Evolutionary conservation across 2,329 filamentous ascomycete genomes (phyloP).

Genomic region (Aureobasidium sp.): DNA sequence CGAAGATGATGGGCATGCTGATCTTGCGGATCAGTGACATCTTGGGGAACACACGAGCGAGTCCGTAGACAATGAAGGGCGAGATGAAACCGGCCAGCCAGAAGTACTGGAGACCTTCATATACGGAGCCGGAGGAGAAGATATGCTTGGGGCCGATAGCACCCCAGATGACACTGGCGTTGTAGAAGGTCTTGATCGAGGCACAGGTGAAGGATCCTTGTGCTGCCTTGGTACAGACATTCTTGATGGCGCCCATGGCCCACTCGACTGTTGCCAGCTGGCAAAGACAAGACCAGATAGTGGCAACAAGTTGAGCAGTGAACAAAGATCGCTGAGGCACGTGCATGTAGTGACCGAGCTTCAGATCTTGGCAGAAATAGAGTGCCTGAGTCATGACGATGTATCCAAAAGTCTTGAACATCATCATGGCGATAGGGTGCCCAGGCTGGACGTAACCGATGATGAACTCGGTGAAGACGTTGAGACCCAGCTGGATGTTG

Average conservation of each 20-base stretch:
- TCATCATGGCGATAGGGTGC: slow-evolving; percentile 83
- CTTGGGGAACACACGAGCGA: slow-evolving; percentile 30
- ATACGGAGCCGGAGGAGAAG: slow-evolving; percentile 60
- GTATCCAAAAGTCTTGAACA: slow-evolving; percentile 85
- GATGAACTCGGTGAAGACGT: slow-evolving; percentile 43
- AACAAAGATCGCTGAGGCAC: slow-evolving; percentile 73
- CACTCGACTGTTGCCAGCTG: slow-evolving; percentile 82
- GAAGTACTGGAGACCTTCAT: slow-evolving; percentile 70
- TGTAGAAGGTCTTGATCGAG: slow-evolving; percentile 67
- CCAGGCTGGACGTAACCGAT: slow-evolving; percentile 77
- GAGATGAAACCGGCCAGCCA: slow-evolving; percentile 70
- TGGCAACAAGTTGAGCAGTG: slow-evolving; percentile 68
- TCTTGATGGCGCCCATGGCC: slow-evolving; percentile 73
- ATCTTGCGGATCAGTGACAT: slow-evolving; percentile 17
- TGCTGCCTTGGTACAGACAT: slow-evolving; percentile 55
- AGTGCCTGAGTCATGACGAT: slow-evolving; percentile 55
- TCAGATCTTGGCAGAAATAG: slow-evolving; percentile 80
- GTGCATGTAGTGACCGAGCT: slow-evolving; percentile 84
- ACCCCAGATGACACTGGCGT: slow-evolving; percentile 82
- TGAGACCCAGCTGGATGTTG: slow-evolving; percentile 40
- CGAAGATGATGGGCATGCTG: slow-evolving; percentile 61
- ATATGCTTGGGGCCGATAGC: slow-evolving; percentile 7
- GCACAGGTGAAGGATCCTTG: neutral
- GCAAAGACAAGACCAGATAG: slow-evolving; percentile 66
- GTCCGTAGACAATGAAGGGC: slow-evolving; percentile 65